These are phyloP conservation scores for Posidonia australis DNA, from an alignment of 106 monocot genomes.

Conservation along the genomic window DNA sequence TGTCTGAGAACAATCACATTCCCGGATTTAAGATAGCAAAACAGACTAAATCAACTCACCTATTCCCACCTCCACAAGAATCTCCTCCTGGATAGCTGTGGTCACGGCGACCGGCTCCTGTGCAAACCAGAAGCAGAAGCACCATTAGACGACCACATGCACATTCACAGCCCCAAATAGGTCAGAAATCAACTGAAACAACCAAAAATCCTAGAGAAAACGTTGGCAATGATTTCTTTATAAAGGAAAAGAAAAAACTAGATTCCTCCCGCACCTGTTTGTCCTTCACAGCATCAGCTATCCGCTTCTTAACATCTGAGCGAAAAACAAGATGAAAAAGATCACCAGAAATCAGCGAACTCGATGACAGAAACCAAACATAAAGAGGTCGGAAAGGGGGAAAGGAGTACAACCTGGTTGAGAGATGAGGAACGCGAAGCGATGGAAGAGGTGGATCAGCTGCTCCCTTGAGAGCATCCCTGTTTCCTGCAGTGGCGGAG, in stretches of 20 bases:
- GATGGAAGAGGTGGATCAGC: slow-evolving; percentile 72
- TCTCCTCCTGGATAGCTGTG: slow-evolving; percentile 85
- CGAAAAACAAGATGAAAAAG: background rate
- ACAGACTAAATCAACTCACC: slow-evolving; percentile 21
- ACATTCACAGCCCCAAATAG: too few relatives aligned
- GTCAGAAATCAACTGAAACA: background rate
- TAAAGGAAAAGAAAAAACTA: too few relatives aligned
- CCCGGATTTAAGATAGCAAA: background rate
- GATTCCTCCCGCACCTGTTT: slow-evolving; percentile 43
- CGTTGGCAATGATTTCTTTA: background rate
- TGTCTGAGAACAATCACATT: too few relatives aligned
- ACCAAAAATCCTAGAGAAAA: background rate
- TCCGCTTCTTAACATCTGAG: slow-evolving; percentile 70
- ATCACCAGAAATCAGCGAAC: too few relatives aligned
- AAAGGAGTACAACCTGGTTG: slow-evolving; percentile 14
- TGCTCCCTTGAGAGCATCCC: slow-evolving; percentile 70
- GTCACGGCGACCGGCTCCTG: slow-evolving; percentile 94
- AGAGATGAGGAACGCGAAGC: slow-evolving; percentile 69
- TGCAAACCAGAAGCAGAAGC: slow-evolving; percentile 3
- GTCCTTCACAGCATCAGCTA: slow-evolving; percentile 71
- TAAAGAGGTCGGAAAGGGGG: too few relatives aligned
- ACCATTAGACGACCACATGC: background rate
- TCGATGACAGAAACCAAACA: too few relatives aligned
- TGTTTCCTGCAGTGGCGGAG: slow-evolving; percentile 10
- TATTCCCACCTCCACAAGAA: slow-evolving; percentile 81